Evolutionary conservation across 2,329 filamentous ascomycete genomes (phyloP), one percentile per base, ranked within the genome.

Genomic region (Myriosclerotinia scirpicola): DNA sequence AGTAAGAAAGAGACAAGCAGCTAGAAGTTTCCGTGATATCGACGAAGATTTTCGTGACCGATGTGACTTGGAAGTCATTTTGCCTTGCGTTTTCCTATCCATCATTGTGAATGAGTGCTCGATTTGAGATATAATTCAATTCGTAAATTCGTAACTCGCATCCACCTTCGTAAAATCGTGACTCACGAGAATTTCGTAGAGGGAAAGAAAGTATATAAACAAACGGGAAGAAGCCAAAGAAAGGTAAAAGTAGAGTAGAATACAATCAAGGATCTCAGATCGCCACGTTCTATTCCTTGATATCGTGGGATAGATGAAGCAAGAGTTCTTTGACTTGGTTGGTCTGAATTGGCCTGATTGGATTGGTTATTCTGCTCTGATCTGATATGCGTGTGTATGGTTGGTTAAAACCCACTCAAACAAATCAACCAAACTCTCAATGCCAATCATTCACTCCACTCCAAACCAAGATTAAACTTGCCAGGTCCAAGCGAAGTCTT

Each of bases 1-100:
- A 56, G 62, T 66, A 36, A 73, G 53, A 15, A 70, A 48, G 20
- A 71, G 44, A 12, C 72, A 30, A 53, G 69, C 58, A 26, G 64
- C 60, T 46, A 71, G 54, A 30, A 71, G 55, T 58, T 55, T 59
- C 5, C 34, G 54, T 36, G 55, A 46, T n/a, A 54, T 38, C 30
- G 65, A 61, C 9, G 56, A 65, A 34, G 65, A 55, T 12, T 60
- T 69, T 44, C 68, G 68, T 54, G 54, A 61, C 56, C 50, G 70
- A 53, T 53, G 52, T 34, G 50, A 38, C 64, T 68, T 69, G 46
- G 63, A 48, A 55, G 34, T 64, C 68, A 71, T 71, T 22, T 7
- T 66, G 9, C 17, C 12, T 11, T 60, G 54, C 38, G 44, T 30
- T 38, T 2, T 56, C 15, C 22, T 8, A 20, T 30, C 30, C 46